These are phyloP conservation scores for Esteya vermicola DNA, from an alignment of 2,329 filamentous ascomycete species.

Conservation along the genomic window DNA sequence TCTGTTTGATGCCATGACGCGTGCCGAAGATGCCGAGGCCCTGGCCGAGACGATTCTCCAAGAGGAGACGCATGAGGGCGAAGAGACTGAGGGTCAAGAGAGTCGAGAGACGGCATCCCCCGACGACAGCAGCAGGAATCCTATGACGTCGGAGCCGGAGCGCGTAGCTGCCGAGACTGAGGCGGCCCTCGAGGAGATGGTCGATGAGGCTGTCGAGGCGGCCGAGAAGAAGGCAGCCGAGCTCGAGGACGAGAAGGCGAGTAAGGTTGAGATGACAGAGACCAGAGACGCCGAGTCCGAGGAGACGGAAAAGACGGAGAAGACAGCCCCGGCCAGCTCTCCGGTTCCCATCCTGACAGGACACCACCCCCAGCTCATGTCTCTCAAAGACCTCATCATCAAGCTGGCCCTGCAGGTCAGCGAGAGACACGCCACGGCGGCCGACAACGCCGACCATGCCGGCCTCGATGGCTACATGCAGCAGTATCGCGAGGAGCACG, in stretches of 20 bases:
- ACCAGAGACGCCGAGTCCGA: neutral
- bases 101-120: no score
- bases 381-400: conserved; percentile 35
- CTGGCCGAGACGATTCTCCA: conserved; percentile 10
- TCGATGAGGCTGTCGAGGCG: conserved; percentile 1
- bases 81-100: neutral
- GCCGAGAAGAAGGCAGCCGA: conserved; percentile 3
- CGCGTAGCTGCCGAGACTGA: neutral
- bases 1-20: conserved; percentile 33
- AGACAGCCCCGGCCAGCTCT: neutral
- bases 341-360: no score
- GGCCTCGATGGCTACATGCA: neutral
- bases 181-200: conserved; percentile 3
- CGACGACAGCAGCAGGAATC: no score
- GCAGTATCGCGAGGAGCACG: conserved; percentile 27
- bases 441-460: conserved; percentile 11
- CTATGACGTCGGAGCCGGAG: conserved; percentile 3
- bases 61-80: conserved; percentile 4
- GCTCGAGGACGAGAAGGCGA: conserved; percentile 12
- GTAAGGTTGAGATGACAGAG: neutral
- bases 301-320: neutral
- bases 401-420: conserved; percentile 31
- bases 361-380: no score
- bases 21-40: conserved; percentile 8
- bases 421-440: neutral